Evolutionary conservation across 371 early-diverging fungal genomes (phyloP).

Genomic region (Dinochytrium kinnereticum): DNA sequence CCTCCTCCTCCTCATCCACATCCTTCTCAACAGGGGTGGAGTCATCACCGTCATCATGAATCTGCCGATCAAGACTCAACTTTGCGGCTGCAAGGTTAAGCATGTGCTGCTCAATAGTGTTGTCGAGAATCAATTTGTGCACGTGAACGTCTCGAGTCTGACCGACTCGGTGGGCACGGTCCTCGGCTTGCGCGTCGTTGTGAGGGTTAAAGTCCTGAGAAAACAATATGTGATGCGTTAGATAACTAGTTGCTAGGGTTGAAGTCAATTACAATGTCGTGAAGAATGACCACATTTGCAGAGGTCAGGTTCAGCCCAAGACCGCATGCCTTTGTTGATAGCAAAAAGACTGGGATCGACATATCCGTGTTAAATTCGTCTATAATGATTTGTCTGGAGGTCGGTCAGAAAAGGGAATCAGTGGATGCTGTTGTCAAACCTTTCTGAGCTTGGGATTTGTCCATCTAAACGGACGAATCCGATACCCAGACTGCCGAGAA

Average conservation of each 20-base stretch:
- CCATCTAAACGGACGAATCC: constrained; percentile 62
- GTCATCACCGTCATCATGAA: constrained; percentile 51
- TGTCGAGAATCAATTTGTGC: constrained; percentile 70
- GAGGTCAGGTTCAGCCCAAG: constrained; percentile 91
- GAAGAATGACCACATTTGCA: constrained; percentile 88
- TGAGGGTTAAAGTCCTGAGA: constrained; percentile 89
- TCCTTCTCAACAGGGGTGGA: neutral
- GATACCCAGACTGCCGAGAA: constrained; percentile 66
- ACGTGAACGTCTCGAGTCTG: constrained; percentile 88
- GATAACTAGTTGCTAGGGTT: neutral
- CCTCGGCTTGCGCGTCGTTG: constrained; percentile 89
- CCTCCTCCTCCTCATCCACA: constrained; percentile 18
- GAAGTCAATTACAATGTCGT: constrained; percentile 63
- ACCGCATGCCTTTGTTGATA: constrained; percentile 93
- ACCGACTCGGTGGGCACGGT: constrained; percentile 80
- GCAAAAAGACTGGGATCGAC: constrained; percentile 75
- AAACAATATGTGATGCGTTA: too few species aligned
- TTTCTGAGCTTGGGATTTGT: constrained; percentile 46
- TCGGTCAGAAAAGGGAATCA: constrained; percentile 18
- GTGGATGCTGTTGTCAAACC: constrained; percentile 30
- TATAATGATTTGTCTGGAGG: constrained; percentile 73
- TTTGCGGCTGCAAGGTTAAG: constrained; percentile 70
- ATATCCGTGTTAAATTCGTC: constrained; percentile 74
- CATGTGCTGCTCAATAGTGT: constrained; percentile 81
- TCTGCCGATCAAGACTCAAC: constrained; percentile 75